Evolutionary conservation across 1,139 yeast species (phyloP).

Genomic region (Suhomyces ambrosiae): DNA sequence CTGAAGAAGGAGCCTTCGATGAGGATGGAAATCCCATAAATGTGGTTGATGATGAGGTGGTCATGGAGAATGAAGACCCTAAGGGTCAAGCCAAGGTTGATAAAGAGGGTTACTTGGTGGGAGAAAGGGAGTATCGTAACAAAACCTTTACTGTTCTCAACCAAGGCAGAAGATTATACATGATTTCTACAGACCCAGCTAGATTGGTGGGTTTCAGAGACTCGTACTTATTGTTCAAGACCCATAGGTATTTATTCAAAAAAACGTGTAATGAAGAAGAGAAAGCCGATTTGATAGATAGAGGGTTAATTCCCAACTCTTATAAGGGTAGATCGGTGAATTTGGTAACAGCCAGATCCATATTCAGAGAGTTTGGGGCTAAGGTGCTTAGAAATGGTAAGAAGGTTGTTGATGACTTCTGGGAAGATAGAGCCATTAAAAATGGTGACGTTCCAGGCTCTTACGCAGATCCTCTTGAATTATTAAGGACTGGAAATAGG

Average conservation of each 20-base stretch:
- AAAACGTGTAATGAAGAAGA: conserved; percentile 75
- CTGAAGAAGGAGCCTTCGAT: conserved; percentile 47
- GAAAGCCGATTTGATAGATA: conserved; percentile 77
- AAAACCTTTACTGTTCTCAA: conserved; percentile 79
- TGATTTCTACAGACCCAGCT: conserved; percentile 96
- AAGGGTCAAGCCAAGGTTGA: conserved; percentile 79
- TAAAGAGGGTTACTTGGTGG: conserved; percentile 64
- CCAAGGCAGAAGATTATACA: conserved; percentile 72
- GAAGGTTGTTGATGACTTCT: conserved; percentile 84
- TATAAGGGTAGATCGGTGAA: conserved; percentile 90
- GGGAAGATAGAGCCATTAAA: conserved; percentile 71
- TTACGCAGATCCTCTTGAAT: conserved; percentile 73
- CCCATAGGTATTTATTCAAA: conserved; percentile 73
- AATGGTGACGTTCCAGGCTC: conserved; percentile 80
- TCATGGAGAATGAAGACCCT: conserved; percentile 71
- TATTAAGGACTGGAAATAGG: conserved; percentile 24
- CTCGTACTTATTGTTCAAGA: conserved; percentile 85
- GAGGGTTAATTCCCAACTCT: conserved; percentile 84
- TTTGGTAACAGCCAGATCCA: conserved; percentile 86
- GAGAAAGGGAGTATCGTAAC: conserved; percentile 78
- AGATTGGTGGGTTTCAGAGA: conserved; percentile 93
- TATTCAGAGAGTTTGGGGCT: conserved; percentile 92
- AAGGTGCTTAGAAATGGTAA: conserved; percentile 77
- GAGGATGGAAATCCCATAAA: conserved; percentile 55
- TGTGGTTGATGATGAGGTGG: conserved; percentile 77